Percentiles rank a stretch among this genome's conserved stretches.
Conservation (phyloP, 306 rosid genomes). For the Psophocarpus tetragonolobus region DNA sequence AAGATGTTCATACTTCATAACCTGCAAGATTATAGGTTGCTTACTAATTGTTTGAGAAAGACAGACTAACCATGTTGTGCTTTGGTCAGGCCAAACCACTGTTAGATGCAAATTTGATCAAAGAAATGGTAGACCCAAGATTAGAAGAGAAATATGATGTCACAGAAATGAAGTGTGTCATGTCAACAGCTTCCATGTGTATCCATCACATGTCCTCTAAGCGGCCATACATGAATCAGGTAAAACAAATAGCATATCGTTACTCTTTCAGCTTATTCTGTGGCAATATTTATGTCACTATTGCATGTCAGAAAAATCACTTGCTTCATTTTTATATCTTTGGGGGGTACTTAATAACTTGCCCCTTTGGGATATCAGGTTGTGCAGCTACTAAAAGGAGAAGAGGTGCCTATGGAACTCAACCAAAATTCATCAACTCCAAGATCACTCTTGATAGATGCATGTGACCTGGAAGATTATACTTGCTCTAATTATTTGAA, state of each 20-base stretch:
- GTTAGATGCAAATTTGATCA: constrained; percentile 45
- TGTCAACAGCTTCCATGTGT: constrained; percentile 74
- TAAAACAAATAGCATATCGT: constrained; percentile 23
- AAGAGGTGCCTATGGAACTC: constrained; percentile 46
- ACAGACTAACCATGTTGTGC: neutral
- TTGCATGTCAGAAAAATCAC: neutral
- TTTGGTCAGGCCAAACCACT: constrained; percentile 69
- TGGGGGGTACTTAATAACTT: neutral
- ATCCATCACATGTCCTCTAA: constrained; percentile 64
- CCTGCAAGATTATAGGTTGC: neutral
- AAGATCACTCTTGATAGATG: constrained; percentile 58
- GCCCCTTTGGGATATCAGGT: constrained; percentile 40
- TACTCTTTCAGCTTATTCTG: neutral
- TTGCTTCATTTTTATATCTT: neutral
- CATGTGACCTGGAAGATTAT: constrained; percentile 81
- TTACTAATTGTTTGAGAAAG: neutral
- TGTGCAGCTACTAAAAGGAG: constrained; percentile 61
- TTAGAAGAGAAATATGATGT: constrained; percentile 52
- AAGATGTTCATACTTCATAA: neutral
- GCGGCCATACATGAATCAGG: constrained; percentile 76
- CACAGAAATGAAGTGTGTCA: constrained; percentile 56
- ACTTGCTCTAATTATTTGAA: constrained; percentile 66
- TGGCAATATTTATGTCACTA: neutral
- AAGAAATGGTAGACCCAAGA: constrained; percentile 69
- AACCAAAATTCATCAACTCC: constrained; percentile 39